These are phyloP conservation scores for Penicillium sp. DNA, from an alignment of 2,329 filamentous ascomycete genomes.

Conservation along the genomic window DNA sequence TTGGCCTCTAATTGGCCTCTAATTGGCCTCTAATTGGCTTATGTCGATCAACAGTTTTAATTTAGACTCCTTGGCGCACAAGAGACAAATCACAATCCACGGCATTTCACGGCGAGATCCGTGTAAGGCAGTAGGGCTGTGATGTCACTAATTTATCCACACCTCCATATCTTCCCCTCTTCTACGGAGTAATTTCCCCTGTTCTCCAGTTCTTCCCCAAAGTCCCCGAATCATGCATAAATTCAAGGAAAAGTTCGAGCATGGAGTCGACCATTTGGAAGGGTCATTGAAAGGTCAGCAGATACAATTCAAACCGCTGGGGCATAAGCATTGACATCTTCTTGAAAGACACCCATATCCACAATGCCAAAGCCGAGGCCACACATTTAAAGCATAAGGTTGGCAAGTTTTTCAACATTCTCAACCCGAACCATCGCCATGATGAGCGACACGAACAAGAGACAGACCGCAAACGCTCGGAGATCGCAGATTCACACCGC, in stretches of 20 bases:
- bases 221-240: conserved; percentile 23
- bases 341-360: conserved; percentile 34
- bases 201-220: conserved; percentile 2
- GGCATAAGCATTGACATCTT: background rate
- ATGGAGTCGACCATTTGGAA: conserved; percentile 23
- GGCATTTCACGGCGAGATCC: background rate
- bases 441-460: conserved; percentile 86
- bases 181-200: background rate
- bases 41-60: background rate
- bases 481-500: conserved; percentile 68
- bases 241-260: conserved; percentile 25
- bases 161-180: conserved; percentile 5
- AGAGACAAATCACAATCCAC: background rate
- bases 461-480: conserved; percentile 74
- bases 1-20: background rate
- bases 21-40: background rate
- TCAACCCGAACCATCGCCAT: conserved; percentile 87
- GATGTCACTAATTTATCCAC: conserved; percentile 10
- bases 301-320: background rate
- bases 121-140: conserved; percentile 12
- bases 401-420: conserved; percentile 62
- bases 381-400: conserved; percentile 60
- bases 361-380: conserved; percentile 50
- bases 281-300: conserved; percentile 28
- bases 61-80: conserved; percentile 1